Evolutionary conservation across 495 filamentous ascomycete species (phyloP).

Genomic region (Venustampulla echinocandica): DNA sequence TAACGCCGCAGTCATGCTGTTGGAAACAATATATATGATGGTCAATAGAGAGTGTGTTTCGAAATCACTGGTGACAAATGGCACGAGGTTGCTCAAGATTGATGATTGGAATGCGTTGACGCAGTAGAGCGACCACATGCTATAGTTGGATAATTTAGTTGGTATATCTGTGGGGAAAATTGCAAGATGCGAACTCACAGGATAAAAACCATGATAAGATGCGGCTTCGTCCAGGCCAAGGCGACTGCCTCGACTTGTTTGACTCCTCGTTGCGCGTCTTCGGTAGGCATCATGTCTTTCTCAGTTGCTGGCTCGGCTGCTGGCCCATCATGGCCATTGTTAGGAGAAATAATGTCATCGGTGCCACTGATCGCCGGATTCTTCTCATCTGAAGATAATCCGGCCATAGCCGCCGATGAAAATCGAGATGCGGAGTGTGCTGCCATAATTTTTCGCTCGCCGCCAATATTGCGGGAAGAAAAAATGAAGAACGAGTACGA

Average conservation of each 20-base stretch:
- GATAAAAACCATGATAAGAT: slow-evolving; percentile 32
- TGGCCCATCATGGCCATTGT: neutral
- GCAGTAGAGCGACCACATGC: slow-evolving; percentile 44
- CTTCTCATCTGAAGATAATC: neutral
- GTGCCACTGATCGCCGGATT: neutral
- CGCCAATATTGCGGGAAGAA: no score
- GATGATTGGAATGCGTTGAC: slow-evolving; percentile 39
- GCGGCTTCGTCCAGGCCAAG: slow-evolving; percentile 33
- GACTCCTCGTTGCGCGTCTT: slow-evolving; percentile 25
- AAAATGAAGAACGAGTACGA: no score
- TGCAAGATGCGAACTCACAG: slow-evolving; percentile 20
- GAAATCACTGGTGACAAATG: slow-evolving; percentile 42
- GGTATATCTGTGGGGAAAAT: neutral
- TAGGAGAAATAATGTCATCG: neutral
- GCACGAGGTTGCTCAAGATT: slow-evolving; percentile 30
- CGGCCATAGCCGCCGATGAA: neutral
- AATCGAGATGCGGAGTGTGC: no score
- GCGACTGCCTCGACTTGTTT: slow-evolving; percentile 34
- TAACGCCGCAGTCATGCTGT: slow-evolving; percentile 40
- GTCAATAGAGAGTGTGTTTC: slow-evolving; percentile 38
- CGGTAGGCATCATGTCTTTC: neutral
- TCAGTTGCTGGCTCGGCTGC: neutral
- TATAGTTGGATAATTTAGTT: slow-evolving; percentile 33
- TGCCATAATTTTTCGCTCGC: no score
- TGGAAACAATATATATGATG: slow-evolving; percentile 35